Evolutionary conservation across 2,329 filamentous ascomycete species (phyloP), one percentile per base, ranked within the genome.

Genomic region (Hirsutella thompsonii): DNA sequence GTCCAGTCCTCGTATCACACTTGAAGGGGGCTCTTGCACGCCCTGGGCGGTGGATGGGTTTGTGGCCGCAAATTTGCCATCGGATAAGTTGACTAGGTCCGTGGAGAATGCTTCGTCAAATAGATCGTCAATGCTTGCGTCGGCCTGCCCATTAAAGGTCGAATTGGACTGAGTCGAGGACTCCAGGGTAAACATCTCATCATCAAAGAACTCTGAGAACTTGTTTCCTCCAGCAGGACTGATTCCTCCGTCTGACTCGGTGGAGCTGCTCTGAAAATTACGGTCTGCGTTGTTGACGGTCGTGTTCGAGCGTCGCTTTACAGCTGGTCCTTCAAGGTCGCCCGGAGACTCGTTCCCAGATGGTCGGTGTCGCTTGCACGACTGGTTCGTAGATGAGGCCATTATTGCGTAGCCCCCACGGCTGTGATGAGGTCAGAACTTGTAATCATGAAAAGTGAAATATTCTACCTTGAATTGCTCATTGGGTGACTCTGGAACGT

Each of bases 1-100:
- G 36, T 59, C 54, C 47, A 55, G 57, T 41, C 43, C 49, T 43
- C 52, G 47, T 14, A 57, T 38, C n/a, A 64, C 50, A 39, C 58
- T 65, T 5, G 61, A 51, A 9, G 53, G 52, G 21, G 52, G 51
- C 16, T 40, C 40, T 35, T 48, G 39, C 18, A 20, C 8, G 5
- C 20, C 8, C n/a, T n/a, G n/a, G n/a, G n/a, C n/a, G n/a, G n/a
- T n/a, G n/a, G n/a, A n/a, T 8, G 16, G 20, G 8, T 14, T 10
- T 9, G 29, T n/a, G 6, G 29, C 29, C 29, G 29, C 10, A 6
- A 9, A 5, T 5, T 11, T n/a, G 29, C 8, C n/a, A n/a, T n/a
- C n/a, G n/a, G n/a, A n/a, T n/a, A n/a, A n/a, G n/a, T n/a, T n/a
- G n/a, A n/a, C n/a, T n/a, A n/a, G n/a, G n/a, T 34, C 32, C 14